Base-by-base conservation (phyloP, 225 moss, liverwort and hornwort species). In the Pseudisothecium myosuroides region DNA sequence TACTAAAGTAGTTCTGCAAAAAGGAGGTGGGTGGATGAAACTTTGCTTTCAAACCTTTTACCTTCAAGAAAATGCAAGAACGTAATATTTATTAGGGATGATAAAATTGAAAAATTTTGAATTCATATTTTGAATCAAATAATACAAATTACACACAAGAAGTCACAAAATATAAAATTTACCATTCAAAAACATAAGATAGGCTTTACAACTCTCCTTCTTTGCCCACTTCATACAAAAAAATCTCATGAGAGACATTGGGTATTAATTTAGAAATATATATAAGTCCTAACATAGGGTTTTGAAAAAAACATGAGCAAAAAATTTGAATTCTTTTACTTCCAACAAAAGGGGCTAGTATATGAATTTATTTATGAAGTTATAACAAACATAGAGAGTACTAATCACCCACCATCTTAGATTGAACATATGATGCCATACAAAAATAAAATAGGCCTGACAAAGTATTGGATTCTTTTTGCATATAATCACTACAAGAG, bases 401-500 rank as follows among this genome's bases (percentile, higher is more conserved):
- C 0, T 65, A 65, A 65, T 36, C 6, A 65, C n/a, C n/a, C n/a
- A n/a, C 17, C 10, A 34, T 18, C 10, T 65, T 65, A 65, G 9
- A 9, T 17, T 17, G 1, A 64, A 32, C 17, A 34, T 34, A 64
- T 2, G 17, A 34, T 34, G 5, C 9, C 34, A 17, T 17, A 34
- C 17, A 64, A 32, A 32, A 64, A 34, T 17, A 32, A 64, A 64
- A 64, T 64, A 64, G 34, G 9, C 9, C 1, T 32, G 5, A 17
- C 5, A 34, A 4, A 0, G 5, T 66, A 10, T 66, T n/a, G 7
- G 12, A 12, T 67, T 22, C n/a, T 3, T n/a, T 11, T 0, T 12
- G 0, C 22, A 36, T 6, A 3, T 4, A 67, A n/a, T n/a, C 49
- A 49, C 49, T 49, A 9, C 49, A 49, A 49, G 49, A 49, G 50